Base-by-base conservation (phyloP, 768 basidiomycete genomes). In the Gelatoporia subvermispora region DNA sequence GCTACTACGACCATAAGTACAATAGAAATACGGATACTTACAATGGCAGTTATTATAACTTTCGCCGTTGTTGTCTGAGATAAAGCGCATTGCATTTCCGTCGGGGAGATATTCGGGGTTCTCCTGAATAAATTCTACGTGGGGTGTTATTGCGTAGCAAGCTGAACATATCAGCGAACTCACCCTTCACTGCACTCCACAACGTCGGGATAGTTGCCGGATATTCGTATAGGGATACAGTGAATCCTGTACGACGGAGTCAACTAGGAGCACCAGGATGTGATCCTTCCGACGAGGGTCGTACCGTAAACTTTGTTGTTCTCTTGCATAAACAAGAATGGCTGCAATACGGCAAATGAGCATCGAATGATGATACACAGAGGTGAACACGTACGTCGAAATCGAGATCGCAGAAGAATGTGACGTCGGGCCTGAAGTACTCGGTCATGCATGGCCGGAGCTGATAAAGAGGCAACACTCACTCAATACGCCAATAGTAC, bases 161-260 rank as follows among this genome's bases (percentile, higher is more conserved):
- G 45, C 40, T 34, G 25, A 20, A n/a, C 2, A 11, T 35, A 35
- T 8, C 22, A 11, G 7, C 31, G 38, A 17, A 10, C 67, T 3
- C 44, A 82, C 85, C 78, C 68, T 78, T 84, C 28, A 84, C 83
- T 11, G 77, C 70, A 3, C 74, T 63, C 88, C 88, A 93, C 0
- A 93, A 69, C 0, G 83, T 83, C 8, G 81, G 78, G 28, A 91
- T 87, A 3, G 88, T 91, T 45, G 79, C 79, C 41, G 77, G 74
- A 55, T 82, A 88, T 60, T 91, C 88, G 58, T 81, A 85, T 51
- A 90, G 71, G 0, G 83, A 78, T 35, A 90, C 76, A 0, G 85
- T 88, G 68, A 88, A 92, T 7, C 76, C 80, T 81, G 57, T 7
- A 20, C 24, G 13, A 45, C 3, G 22, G 10, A 20, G 22, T 35